These are phyloP conservation scores for Firmiana major DNA, from an alignment of 345 rosid genomes.

Conservation along the genomic window DNA sequence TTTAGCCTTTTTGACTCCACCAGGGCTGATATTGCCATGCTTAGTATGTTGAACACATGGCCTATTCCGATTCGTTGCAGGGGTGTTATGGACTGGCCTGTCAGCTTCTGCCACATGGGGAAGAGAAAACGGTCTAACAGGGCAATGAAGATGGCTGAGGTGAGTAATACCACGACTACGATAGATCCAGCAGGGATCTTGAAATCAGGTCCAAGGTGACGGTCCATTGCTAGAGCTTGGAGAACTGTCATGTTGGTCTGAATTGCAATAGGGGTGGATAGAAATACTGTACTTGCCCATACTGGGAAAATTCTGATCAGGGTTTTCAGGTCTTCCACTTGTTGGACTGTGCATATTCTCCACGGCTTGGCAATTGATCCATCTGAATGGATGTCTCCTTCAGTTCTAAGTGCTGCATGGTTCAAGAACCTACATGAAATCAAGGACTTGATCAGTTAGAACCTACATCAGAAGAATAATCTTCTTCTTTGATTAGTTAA, in stretches of 20 bases:
- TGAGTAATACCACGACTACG: constrained; percentile 14
- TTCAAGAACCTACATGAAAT: constrained; percentile 36
- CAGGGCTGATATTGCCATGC: constrained; percentile 26
- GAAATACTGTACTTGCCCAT: constrained; percentile 28
- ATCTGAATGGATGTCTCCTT: constrained; percentile 31
- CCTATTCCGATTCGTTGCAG: constrained; percentile 35
- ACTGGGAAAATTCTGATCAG: constrained; percentile 34
- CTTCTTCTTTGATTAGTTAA: no score
- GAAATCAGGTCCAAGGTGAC: constrained; percentile 37
- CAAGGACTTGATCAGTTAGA: neutral
- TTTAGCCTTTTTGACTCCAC: constrained; percentile 35
- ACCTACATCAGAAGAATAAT: no score
- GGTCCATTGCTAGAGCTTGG: constrained; percentile 47
- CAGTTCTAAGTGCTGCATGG: constrained; percentile 35
- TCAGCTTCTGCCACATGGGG: constrained; percentile 28
- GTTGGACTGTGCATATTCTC: constrained; percentile 45
- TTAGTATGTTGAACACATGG: constrained; percentile 22
- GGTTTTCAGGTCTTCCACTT: constrained; percentile 48
- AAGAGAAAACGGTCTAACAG: constrained; percentile 22
- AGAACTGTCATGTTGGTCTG: constrained; percentile 30
- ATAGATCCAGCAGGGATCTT: constrained; percentile 38
- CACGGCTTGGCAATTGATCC: constrained; percentile 32
- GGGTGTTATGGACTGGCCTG: neutral
- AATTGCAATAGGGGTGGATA: constrained; percentile 32
- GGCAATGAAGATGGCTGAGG: constrained; percentile 18